phyloP scores from a whole-genome alignment of 805 yeast species.

The Candida maris region DNA sequence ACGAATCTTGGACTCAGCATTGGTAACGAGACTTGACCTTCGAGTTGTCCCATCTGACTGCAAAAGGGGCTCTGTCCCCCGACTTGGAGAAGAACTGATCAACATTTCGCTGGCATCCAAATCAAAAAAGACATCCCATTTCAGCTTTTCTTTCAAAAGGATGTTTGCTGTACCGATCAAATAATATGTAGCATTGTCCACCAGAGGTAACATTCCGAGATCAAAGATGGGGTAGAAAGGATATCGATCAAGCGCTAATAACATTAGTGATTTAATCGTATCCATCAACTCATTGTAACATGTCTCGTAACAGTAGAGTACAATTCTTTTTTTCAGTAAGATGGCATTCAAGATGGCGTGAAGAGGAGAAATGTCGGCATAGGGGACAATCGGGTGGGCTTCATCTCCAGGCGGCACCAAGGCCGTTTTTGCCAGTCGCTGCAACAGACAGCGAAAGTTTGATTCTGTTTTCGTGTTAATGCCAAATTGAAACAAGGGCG shows the following conservation, averaged over 20 bases:
- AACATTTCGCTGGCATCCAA: slow-evolving; percentile 48
- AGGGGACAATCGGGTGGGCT: slow-evolving; percentile 18
- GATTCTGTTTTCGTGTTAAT: slow-evolving; percentile 29
- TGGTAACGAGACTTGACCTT: slow-evolving; percentile 12
- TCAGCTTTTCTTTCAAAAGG: slow-evolving; percentile 49
- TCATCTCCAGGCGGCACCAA: slow-evolving; percentile 4
- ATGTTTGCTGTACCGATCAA: slow-evolving; percentile 70
- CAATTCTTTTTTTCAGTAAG: slow-evolving; percentile 44
- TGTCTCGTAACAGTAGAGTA: slow-evolving; percentile 37
- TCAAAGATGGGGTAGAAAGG: slow-evolving; percentile 51
- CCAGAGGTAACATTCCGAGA: slow-evolving; percentile 50
- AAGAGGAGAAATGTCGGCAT: slow-evolving; percentile 24
- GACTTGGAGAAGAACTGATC: slow-evolving; percentile 13
- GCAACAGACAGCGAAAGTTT: slow-evolving; percentile 20
- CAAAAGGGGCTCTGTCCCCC: slow-evolving; percentile 9
- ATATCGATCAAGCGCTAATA: slow-evolving; percentile 32
- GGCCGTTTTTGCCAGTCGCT: slow-evolving; percentile 6
- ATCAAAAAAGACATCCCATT: slow-evolving; percentile 62
- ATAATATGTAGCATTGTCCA: slow-evolving; percentile 39
- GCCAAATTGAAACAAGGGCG: slow-evolving; percentile 28
- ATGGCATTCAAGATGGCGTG: slow-evolving; percentile 46
- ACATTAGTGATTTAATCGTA: slow-evolving; percentile 37
- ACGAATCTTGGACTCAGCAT: slow-evolving; percentile 18
- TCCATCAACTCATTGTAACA: slow-evolving; percentile 47
- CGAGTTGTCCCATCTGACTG: slow-evolving; percentile 8